A percentile compares a stretch with the other conserved stretches of the same genome.
Evolutionary conservation across 176 grass and related monocot species (phyloP).

Genomic region (Metroxylon sagu): DNA sequence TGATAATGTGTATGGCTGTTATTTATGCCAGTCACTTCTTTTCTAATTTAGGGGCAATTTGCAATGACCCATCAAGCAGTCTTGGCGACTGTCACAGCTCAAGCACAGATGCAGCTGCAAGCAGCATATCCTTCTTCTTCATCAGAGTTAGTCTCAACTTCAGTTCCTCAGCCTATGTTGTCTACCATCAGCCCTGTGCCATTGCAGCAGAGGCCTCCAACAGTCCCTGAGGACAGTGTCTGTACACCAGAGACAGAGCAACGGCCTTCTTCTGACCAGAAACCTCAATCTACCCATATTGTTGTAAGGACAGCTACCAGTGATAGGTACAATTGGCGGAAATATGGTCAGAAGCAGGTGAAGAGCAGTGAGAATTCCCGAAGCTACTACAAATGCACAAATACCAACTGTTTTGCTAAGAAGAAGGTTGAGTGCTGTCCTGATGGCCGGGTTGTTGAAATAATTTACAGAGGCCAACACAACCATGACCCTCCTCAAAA

Average conservation of each 20-base stretch:
- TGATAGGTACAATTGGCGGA: constrained; percentile 96
- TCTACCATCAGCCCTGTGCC: constrained; percentile 34
- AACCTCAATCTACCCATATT: constrained; percentile 25
- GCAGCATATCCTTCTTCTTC: constrained; percentile 48
- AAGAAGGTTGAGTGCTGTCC: constrained; percentile 85
- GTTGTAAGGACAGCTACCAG: constrained; percentile 31
- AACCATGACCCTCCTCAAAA: constrained; percentile 86
- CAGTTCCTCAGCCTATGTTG: constrained; percentile 50
- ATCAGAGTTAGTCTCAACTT: constrained; percentile 47
- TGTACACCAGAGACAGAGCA: constrained; percentile 16
- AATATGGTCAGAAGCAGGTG: constrained; percentile 99
- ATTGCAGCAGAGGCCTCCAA: constrained; percentile 35
- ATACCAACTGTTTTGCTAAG: constrained; percentile 70
- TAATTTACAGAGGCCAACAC: constrained; percentile 78
- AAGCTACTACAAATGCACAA: constrained; percentile 95
- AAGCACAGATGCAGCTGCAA: constrained; percentile 82
- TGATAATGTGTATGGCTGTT: constrained; percentile 17
- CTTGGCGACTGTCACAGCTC: constrained; percentile 87
- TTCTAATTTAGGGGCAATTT: constrained; percentile 75
- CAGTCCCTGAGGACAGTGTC: constrained; percentile 28
- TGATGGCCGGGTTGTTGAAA: constrained; percentile 68
- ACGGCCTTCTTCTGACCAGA: constrained; percentile 30
- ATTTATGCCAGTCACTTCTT: constrained; percentile 7
- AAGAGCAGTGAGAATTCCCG: constrained; percentile 94
- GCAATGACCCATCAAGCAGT: constrained; percentile 97